These are phyloP conservation scores for Vigna trinervia DNA, from an alignment of 306 rosid genomes.

Conservation along the genomic window DNA sequence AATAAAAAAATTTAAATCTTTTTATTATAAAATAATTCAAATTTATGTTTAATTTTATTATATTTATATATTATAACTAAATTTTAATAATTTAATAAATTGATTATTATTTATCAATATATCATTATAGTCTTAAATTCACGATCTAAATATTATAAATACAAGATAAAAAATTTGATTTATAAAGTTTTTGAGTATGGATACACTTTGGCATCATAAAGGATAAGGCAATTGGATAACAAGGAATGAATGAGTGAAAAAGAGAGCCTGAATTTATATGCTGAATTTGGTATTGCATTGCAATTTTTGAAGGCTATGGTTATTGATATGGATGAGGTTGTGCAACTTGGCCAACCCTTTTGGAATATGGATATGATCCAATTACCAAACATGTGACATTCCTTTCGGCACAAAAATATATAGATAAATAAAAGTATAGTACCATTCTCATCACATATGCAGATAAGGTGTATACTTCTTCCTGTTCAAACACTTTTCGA, in stretches of 20 bases:
- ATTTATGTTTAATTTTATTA: no score
- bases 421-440: background rate
- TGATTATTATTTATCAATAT: no score
- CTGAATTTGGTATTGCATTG: background rate
- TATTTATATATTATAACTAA: no score
- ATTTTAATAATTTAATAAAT: no score
- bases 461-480: slow-evolving; percentile 3
- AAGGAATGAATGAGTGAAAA: slow-evolving; percentile 27
- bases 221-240: slow-evolving; percentile 45
- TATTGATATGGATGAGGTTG: slow-evolving; percentile 42
- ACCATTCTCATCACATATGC: slow-evolving; percentile 19
- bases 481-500: background rate
- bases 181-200: no score
- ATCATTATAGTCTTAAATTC: no score
- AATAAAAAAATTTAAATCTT: no score
- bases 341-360: slow-evolving; percentile 22
- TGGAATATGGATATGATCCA: slow-evolving; percentile 46
- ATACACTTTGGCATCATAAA: slow-evolving; percentile 33
- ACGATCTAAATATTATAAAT: no score
- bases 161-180: no score
- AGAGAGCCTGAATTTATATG: slow-evolving; percentile 11
- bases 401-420: background rate
- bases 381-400: slow-evolving; percentile 17
- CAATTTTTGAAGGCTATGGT: background rate
- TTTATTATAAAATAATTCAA: no score